A percentile compares a stretch with the other conserved stretches of the same genome.
phyloP scores from a whole-genome alignment of 139 green algal genomes.

The Tetratostichococcus sp. region DNA sequence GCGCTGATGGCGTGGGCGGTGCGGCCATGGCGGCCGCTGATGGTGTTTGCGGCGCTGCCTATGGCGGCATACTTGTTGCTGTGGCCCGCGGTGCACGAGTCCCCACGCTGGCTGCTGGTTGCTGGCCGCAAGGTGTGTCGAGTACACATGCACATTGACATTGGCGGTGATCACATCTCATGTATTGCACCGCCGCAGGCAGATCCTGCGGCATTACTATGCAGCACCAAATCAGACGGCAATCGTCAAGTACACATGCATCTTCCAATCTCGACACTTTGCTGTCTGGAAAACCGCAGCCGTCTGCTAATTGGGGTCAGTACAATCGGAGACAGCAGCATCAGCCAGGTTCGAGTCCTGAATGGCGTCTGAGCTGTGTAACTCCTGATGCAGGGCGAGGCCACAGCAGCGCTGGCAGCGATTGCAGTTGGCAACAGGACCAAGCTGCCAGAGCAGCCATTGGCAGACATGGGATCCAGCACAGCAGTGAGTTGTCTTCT shows the following conservation, averaged over 20 bases:
- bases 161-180: too few relatives aligned
- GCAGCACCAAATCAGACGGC: too few relatives aligned
- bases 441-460: slow-evolving; percentile 39
- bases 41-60: slow-evolving; percentile 25
- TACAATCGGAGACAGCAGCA: too few relatives aligned
- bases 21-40: slow-evolving; percentile 33
- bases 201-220: too few relatives aligned
- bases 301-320: too few relatives aligned
- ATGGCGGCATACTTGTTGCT: slow-evolving; percentile 31
- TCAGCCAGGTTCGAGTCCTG: too few relatives aligned
- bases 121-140: slow-evolving; percentile 32
- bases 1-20: not conserved
- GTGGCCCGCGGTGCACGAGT: slow-evolving; percentile 41
- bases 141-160: too few relatives aligned
- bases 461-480: slow-evolving; percentile 25
- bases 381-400: slow-evolving; percentile 52
- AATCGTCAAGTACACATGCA: too few relatives aligned
- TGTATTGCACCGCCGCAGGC: too few relatives aligned
- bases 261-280: too few relatives aligned
- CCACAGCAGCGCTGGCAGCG: slow-evolving; percentile 37
- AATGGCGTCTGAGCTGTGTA: too few relatives aligned
- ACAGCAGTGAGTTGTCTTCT: not conserved
- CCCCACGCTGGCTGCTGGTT: slow-evolving; percentile 53
- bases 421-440: slow-evolving; percentile 49
- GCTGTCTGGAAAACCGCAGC: too few relatives aligned